Conservation (phyloP, 805 yeast genomes). For the Yarrowia keelungensis region DNA sequence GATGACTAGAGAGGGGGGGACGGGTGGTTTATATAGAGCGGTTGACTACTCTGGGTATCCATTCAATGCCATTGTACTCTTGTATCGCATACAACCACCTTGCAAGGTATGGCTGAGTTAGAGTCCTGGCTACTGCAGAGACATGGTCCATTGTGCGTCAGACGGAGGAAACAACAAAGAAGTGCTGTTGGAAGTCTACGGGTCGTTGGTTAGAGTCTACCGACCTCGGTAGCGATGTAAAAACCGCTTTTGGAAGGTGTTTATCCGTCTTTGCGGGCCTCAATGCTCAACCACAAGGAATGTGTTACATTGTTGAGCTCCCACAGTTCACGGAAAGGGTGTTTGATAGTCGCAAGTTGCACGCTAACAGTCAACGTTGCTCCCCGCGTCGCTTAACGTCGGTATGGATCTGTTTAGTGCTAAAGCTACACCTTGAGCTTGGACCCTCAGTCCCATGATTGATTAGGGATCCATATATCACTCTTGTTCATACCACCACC, state of each 20-base stretch:
- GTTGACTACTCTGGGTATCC: neutral
- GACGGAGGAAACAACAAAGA: neutral
- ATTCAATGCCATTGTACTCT: constrained; percentile 10
- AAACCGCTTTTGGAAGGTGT: constrained; percentile 3
- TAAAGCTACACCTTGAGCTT: neutral
- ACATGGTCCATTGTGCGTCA: neutral
- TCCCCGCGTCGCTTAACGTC: neutral
- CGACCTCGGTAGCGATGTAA: neutral
- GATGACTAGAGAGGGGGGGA: neutral
- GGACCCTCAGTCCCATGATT: neutral
- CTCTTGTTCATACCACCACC: neutral
- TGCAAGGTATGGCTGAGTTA: constrained; percentile 18
- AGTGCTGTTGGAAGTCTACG: neutral
- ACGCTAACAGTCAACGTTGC: neutral
- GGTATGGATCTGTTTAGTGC: neutral
- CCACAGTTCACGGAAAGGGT: neutral
- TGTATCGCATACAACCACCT: neutral
- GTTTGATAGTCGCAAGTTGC: neutral
- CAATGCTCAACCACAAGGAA: neutral
- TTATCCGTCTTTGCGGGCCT: neutral
- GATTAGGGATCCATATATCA: neutral
- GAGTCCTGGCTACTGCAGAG: constrained; percentile 12
- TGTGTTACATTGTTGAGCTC: constrained; percentile 4
- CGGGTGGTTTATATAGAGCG: constrained; percentile 10
- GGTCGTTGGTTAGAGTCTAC: constrained; percentile 9